Base-by-base conservation (phyloP, 78 protist genomes). In the Dictyostelium intermedium region DNA sequence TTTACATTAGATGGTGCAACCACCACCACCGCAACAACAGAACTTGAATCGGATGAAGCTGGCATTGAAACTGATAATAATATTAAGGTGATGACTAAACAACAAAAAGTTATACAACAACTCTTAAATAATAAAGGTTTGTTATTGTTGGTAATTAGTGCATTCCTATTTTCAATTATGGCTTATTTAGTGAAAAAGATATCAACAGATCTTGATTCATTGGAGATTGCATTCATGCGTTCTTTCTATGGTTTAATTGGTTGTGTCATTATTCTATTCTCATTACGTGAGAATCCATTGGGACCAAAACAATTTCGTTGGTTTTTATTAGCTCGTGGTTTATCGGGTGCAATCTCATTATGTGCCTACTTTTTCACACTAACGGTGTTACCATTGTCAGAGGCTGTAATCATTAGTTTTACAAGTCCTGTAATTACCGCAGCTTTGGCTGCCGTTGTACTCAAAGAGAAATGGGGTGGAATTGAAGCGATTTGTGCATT, bases 401-500 rank as follows among this genome's bases (percentile, higher is more conserved):
- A 79, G 43, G 93, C 93, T 9, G 93, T 87, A 2, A 56, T 81
- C 9, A 79, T 87, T n/a, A 39, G 70, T 63, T 87, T 87, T 66
- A 87, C 85, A 20, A 61, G 81, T 43, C 93, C 93, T 5, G 85
- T 87, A 0, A 78, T 87, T 13, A 87, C 93, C 1, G 93, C 93
- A 0, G 93, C 85, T 0, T 23, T 87, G 16, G 85, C 86, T 0
- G 93, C 93, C 0, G 80, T 87, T 4, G 69, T 87, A 9, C 30
- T 87, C 1, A 87, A 87, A 87, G 93, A 87, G 69, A 87, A 79
- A 79, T 87, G 85, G 85, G 93, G 93, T 32, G 47, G 16, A 30
- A 34, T 87, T 25, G 93, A 87, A 23, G 93, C 82, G 6, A 3
- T 87, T n/a, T 87, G 93, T 66, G 93, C 93, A 37, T 60, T 77